Conservation (phyloP, 352 stramenopile genomes). For the Lagenidium sp. region DNA sequence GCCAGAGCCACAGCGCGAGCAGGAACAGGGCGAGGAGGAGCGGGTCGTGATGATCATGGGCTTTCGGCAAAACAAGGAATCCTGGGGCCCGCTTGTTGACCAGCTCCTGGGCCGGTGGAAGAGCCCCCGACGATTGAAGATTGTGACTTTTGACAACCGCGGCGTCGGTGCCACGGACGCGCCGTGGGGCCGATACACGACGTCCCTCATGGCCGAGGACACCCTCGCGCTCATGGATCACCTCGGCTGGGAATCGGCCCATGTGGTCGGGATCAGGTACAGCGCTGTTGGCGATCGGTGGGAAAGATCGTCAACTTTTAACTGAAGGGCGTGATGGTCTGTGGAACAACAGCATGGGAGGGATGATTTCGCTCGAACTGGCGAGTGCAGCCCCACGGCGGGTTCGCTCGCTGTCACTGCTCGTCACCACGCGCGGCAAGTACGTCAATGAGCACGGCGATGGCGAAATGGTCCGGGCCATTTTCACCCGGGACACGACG, state of each 20-base stretch:
- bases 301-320: too few relatives aligned
- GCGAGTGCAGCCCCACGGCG: slow-evolving; percentile 28
- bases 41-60: slow-evolving; percentile 22
- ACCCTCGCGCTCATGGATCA: slow-evolving; percentile 44
- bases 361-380: slow-evolving; percentile 52
- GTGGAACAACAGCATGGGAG: slow-evolving; percentile 13
- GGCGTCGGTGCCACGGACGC: slow-evolving; percentile 33
- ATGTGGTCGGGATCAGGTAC: slow-evolving; percentile 31
- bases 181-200: slow-evolving; percentile 47
- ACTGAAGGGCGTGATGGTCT: too few relatives aligned
- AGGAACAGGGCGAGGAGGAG: slow-evolving; percentile 1
- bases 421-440: slow-evolving; percentile 40
- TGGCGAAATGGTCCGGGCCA: slow-evolving; percentile 16
- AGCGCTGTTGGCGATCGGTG: too few relatives aligned
- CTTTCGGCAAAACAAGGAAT: slow-evolving; percentile 13
- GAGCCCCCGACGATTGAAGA: slow-evolving; percentile 15
- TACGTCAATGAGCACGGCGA: slow-evolving; percentile 27
- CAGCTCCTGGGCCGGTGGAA: slow-evolving; percentile 7
- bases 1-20: too few relatives aligned
- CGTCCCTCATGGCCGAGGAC: slow-evolving; percentile 46
- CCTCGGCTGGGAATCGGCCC: slow-evolving; percentile 36
- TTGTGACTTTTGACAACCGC: slow-evolving; percentile 57
- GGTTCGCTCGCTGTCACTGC: slow-evolving; percentile 37
- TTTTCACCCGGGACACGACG: slow-evolving; percentile 21
- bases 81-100: slow-evolving; percentile 10